Percentiles rank a stretch among this genome's conserved stretches.
These are phyloP conservation scores for Talaromyces stipitatus DNA, from an alignment of 495 filamentous ascomycete genomes.

Conservation along the genomic window DNA sequence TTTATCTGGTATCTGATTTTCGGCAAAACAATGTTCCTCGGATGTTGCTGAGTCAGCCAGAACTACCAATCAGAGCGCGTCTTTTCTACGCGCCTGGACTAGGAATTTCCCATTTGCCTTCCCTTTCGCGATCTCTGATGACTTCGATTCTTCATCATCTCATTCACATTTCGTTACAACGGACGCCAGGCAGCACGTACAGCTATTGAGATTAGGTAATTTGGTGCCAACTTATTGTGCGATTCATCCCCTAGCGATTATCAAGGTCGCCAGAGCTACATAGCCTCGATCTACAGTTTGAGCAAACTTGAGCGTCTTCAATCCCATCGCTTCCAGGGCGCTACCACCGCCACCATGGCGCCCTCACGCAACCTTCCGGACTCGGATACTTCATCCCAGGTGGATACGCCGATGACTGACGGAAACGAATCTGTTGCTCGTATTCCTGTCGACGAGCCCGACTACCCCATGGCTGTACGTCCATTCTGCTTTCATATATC, in stretches of 20 bases:
- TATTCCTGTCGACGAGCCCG: constrained; percentile 33
- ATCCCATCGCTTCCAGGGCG: not conserved
- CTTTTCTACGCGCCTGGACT: constrained; percentile 18
- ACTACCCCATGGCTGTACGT: constrained; percentile 41
- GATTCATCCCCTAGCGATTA: not conserved
- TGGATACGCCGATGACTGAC: constrained; percentile 53
- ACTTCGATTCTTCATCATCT: not conserved
- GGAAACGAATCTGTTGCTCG: constrained; percentile 42
- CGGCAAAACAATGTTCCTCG: constrained; percentile 5
- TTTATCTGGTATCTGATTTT: not conserved
- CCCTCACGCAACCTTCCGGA: constrained; percentile 45
- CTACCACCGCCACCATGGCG: constrained; percentile 42
- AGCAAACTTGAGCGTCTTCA: not conserved
- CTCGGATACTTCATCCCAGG: constrained; percentile 40
- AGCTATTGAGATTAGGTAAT: not conserved
- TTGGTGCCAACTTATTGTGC: not conserved
- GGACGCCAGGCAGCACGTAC: not conserved
- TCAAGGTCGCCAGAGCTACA: not conserved
- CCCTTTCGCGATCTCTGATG: constrained; percentile 17
- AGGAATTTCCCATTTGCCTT: constrained; percentile 29
- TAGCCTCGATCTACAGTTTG: not conserved
- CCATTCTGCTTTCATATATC: not conserved
- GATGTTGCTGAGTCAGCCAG: constrained; percentile 21
- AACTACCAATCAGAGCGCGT: constrained; percentile 32
- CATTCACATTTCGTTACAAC: not conserved